Evolutionary conservation across 1,284 basidiomycete species (phyloP), one percentile per base, ranked within the genome.

Genomic region (Leccinum angustisporum): DNA sequence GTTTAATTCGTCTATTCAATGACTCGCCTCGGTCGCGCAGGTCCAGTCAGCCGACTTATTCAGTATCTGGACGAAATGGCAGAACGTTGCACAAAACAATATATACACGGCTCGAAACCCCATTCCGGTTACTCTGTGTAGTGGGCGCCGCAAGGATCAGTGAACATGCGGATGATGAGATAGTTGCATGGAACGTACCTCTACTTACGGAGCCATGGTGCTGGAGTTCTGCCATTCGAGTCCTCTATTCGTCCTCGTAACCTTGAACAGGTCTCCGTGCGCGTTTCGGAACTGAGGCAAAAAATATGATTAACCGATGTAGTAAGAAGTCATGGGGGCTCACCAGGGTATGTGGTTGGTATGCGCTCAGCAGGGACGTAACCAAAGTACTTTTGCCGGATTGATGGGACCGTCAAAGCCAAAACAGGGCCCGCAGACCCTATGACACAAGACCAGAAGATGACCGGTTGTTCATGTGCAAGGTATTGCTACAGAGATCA

Each of bases 401-500:
- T 83, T 7, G 91, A 88, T 11, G 95, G 95, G 11, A 97, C 85
- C 54, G 83, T 80, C 48, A 93, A 68, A 56, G 91, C 90, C 73
- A 93, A 79, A 30, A 90, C 76, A 13, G 95, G 95, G 3, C 95
- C 95, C 76, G 84, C 79, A 58, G 79, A 72, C 52, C 95, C 95
- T 63, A 97, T 78, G 58, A 88, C 76, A 73, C 90, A 82, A 7
- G 94, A 92, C 80, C 88, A 97, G 81, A 97, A 96, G 76, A 97
- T 86, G 71, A 94, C 91, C 40, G 95, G 95, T 69, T 87, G 87
- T 79, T 97, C 95, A 80, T 98, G 96, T 40, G 95, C 94, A 71
- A 90, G 86, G 64, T 90, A 87, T 84, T 83, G 81, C 83, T 84
- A 56, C 25, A 14, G 25, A 51, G 2, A 10, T 62, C 21, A 61